Conservation (phyloP, 2,329 filamentous ascomycete genomes). For the Fusarium foetens region DNA sequence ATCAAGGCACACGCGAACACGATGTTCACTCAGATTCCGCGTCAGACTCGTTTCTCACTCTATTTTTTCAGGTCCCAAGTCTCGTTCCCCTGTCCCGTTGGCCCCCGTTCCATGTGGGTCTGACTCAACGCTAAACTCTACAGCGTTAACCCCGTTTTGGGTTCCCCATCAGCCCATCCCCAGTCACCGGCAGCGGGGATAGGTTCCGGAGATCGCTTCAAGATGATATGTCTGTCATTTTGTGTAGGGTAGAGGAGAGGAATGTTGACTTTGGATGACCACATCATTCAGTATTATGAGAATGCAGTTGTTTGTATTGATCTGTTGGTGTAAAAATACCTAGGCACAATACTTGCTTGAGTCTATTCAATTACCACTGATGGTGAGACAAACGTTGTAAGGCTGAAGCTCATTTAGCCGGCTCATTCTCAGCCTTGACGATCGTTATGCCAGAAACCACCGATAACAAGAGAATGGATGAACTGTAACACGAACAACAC, state of each 20-base stretch:
- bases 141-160: constrained; percentile 22
- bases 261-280: not conserved
- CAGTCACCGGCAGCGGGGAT: constrained; percentile 34
- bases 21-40: constrained; percentile 17
- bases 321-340: not conserved
- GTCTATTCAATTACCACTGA: rapidly evolving
- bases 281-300: not conserved
- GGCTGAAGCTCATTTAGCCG: not conserved
- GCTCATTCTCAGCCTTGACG: not conserved
- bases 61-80: constrained; percentile 28
- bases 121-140: constrained; percentile 8
- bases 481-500: too few relatives aligned
- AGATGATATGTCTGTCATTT: not conserved
- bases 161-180: constrained; percentile 20
- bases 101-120: constrained; percentile 35
- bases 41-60: constrained; percentile 16
- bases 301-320: not conserved
- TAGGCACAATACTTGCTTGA: not conserved
- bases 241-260: constrained; percentile 24
- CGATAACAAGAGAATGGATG: too few relatives aligned
- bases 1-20: constrained; percentile 28
- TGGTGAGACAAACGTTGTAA: not conserved
- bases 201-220: constrained; percentile 28
- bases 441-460: too few relatives aligned
- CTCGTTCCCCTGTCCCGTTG: constrained; percentile 35